These are phyloP conservation scores for Rhizophora apiculata DNA, from an alignment of 345 rosid species.

Conservation along the genomic window DNA sequence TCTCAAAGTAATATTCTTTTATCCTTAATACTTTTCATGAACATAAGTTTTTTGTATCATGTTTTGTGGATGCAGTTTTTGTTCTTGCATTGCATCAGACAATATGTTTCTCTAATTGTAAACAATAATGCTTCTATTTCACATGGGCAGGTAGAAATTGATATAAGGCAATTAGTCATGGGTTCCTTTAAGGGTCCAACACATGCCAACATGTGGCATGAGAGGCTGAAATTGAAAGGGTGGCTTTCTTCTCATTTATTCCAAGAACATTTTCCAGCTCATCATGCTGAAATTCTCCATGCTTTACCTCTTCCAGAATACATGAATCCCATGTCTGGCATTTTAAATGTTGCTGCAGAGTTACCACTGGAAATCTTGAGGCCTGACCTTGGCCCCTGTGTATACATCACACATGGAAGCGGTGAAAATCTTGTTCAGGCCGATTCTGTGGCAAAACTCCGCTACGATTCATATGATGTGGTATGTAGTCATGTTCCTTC, in stretches of 20 bases:
- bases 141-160: constrained; percentile 70
- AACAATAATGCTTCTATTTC: constrained; percentile 2
- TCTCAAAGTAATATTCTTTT: background rate
- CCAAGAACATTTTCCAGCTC: constrained; percentile 79
- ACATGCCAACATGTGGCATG: constrained; percentile 60
- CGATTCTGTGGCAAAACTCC: constrained; percentile 59
- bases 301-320: constrained; percentile 77
- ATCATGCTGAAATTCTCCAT: constrained; percentile 61
- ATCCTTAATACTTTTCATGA: no score
- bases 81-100: background rate
- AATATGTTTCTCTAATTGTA: background rate
- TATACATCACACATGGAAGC: constrained; percentile 73
- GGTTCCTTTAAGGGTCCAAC: constrained; percentile 71
- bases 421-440: constrained; percentile 54
- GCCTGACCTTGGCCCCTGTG: constrained; percentile 71
- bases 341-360: constrained; percentile 69
- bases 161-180: constrained; percentile 58
- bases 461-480: constrained; percentile 70
- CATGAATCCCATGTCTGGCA: constrained; percentile 70
- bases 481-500: constrained; percentile 37
- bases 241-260: constrained; percentile 85
- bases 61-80: no score
- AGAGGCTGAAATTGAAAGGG: constrained; percentile 77
- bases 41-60: no score
- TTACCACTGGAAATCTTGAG: constrained; percentile 42